Base-by-base conservation (phyloP, 441 rosid species). In the Adansonia grandidieri region DNA sequence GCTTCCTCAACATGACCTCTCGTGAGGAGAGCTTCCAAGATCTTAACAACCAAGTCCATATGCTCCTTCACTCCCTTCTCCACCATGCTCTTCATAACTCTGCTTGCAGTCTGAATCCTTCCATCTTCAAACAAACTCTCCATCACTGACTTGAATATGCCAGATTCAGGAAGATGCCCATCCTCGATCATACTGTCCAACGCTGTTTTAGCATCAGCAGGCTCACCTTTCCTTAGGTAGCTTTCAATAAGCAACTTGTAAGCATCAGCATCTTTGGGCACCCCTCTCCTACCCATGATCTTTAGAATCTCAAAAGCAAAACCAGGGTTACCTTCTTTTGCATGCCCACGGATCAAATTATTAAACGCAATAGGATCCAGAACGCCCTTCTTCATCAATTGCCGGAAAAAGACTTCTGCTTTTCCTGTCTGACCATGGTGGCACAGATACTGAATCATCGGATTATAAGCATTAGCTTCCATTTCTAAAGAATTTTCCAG, bases 1-100 rank as follows among this genome's bases (percentile, higher is more conserved):
- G 98, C 98, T 88, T 95, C 98, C 84, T 92, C 98, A 42, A 90
- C 91, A 42, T 95, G 98, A 11, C 98, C 98, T 87, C 98, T 92
- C 85, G 86, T 78, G 67, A 95, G 84, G 11, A 95, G 93, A 79
- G 97, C 93, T 88, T 93, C 96, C 86, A 93, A 81, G 65, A 93
- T 86, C 89, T 93, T 91, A 8, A 85, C 85, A 56, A 88, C 87
- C 89, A 95, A 87, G 81, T 93, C 98, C 94, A 85, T 86, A 77
- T 93, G 89, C 80, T 90, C 97, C 66, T 81, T 85, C 71, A 92
- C 81, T 17, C 93, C 95, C 85, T 92, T 93, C 83, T 93, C 98
- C 70, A 92, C 84, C 98, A 95, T 91, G 78, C 85, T 87, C 90
- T 82, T 89, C 97, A 95, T 87, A 77, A 89, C 94, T 78, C 99